Evolutionary conservation across 1,284 basidiomycete genomes (phyloP), one percentile per base, ranked within the genome.

Genomic region (Cryptococcus hybrid): DNA sequence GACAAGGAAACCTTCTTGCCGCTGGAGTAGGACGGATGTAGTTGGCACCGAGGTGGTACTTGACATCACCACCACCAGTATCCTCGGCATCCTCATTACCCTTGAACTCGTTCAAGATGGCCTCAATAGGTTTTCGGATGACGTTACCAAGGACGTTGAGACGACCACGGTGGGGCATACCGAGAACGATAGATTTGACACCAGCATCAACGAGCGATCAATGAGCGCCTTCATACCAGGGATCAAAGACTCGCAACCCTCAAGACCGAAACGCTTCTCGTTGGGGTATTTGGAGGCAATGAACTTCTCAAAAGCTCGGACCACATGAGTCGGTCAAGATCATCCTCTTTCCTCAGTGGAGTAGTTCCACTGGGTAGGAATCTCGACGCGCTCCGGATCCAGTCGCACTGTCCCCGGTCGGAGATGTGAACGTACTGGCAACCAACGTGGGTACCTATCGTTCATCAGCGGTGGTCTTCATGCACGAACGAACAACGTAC

Each of bases 171-270:
- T 99, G 96, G 42, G 96, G 94, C 96, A 99, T 99, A 71, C 96
- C 95, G 56, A 99, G 93, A 56, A 94, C 96, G 78, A 99, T 88
- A 71, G 92, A 87, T 79, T 94, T 93, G 69, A 97, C 88, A 54
- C 96, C 96, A 67, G 90, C 84, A 68, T 99, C 95, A 70, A 99
- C 96, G 94, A 94, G 60, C 93, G 89, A 79, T 99, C 96, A 67
- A 99, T 97, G 69, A 99, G 86, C 6, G 92, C 92, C 82, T 99
- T 99, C 92, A 99, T 96, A 70, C 96, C 96, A 47, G 96, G 96
- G 71, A 99, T 90, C 69, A 99, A 86, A 45, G 92, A 86, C 81
- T 99, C 96, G 79, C 93, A 96, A 61, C 96, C 96, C 80, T 99
- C 96, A 54, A 99, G 85, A 80, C 96, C 96, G 80, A 99, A 99